phyloP scores from a whole-genome alignment of 2,329 filamentous ascomycete genomes.

The Pezicula radicicola region DNA sequence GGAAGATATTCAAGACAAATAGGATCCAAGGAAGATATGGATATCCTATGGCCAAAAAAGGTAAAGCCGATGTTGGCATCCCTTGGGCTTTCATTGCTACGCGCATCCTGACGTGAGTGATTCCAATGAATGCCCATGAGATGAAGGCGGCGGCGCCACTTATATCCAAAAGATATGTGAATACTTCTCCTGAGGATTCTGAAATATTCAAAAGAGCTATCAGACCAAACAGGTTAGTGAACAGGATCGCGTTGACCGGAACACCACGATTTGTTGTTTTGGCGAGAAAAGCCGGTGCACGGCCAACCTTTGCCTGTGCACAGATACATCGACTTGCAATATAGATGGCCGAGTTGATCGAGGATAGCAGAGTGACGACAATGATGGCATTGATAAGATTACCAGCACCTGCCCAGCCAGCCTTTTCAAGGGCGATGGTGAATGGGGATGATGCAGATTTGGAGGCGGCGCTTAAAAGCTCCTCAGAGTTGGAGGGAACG shows the following conservation, averaged over 20 bases:
- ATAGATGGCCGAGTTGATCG: slow-evolving; percentile 31
- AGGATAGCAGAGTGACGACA: slow-evolving; percentile 31
- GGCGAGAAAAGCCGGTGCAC: slow-evolving; percentile 42
- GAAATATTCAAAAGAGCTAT: slow-evolving; percentile 59
- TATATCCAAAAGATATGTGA: slow-evolving; percentile 56
- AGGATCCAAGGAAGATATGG: slow-evolving; percentile 49
- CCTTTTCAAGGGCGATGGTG: slow-evolving; percentile 27
- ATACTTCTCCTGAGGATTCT: slow-evolving; percentile 49
- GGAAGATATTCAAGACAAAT: slow-evolving; percentile 45
- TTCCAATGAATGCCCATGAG: slow-evolving; percentile 33
- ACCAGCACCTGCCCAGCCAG: slow-evolving; percentile 25
- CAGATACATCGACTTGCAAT: slow-evolving; percentile 21
- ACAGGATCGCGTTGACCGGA: slow-evolving; percentile 53
- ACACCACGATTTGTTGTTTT: slow-evolving; percentile 48
- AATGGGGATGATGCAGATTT: slow-evolving; percentile 29
- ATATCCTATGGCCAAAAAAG: slow-evolving; percentile 37
- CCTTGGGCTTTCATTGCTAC: slow-evolving; percentile 33
- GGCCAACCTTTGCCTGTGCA: slow-evolving; percentile 40
- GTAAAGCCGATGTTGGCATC: slow-evolving; percentile 36
- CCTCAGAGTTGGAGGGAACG: slow-evolving; percentile 29
- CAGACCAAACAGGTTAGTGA: slow-evolving; percentile 54
- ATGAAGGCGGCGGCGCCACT: slow-evolving; percentile 31
- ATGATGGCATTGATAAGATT: slow-evolving; percentile 32
- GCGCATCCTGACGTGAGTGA: slow-evolving; percentile 40
- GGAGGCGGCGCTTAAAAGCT: slow-evolving; percentile 30